Conservation (phyloP, 2,329 filamentous ascomycete species). For the Sclerotiophoma versabilis region DNA sequence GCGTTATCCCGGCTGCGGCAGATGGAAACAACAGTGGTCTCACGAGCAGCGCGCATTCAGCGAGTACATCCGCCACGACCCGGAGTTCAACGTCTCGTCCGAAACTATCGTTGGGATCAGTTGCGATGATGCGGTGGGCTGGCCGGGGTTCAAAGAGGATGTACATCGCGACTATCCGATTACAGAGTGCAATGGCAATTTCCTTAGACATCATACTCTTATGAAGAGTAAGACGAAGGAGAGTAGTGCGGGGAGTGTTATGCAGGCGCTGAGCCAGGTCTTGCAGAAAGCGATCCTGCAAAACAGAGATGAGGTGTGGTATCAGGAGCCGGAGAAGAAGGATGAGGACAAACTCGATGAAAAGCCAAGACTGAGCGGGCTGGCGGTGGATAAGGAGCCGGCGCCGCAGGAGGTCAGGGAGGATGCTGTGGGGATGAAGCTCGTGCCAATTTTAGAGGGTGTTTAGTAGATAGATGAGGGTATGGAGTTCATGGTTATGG, state of each 20-base stretch:
- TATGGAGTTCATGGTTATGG: neutral
- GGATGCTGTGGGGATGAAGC: neutral
- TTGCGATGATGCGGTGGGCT: conserved; percentile 48
- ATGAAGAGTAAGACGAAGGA: conserved; percentile 23
- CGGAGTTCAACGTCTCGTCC: conserved; percentile 26
- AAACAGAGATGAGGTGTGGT: conserved; percentile 16
- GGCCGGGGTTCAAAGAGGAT: conserved; percentile 33
- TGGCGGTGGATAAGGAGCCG: neutral
- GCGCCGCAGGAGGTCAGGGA: neutral
- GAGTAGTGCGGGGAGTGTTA: conserved; percentile 10
- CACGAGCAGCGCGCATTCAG: conserved; percentile 47
- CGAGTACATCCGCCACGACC: conserved; percentile 46
- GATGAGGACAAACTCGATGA: neutral
- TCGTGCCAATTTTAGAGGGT: neutral
- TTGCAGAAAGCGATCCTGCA: conserved; percentile 19
- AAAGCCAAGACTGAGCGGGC: neutral
- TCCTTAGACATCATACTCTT: conserved; percentile 40
- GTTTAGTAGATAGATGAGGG: neutral
- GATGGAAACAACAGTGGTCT: conserved; percentile 38
- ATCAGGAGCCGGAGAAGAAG: conserved; percentile 16
- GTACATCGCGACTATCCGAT: conserved; percentile 16
- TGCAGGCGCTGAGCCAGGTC: conserved; percentile 22
- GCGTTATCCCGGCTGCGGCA: conserved; percentile 35
- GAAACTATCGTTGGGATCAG: conserved; percentile 38
- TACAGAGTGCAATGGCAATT: conserved; percentile 38